These are phyloP conservation scores for Allium cepa DNA, from an alignment of 106 monocot genomes.

Conservation along the genomic window DNA sequence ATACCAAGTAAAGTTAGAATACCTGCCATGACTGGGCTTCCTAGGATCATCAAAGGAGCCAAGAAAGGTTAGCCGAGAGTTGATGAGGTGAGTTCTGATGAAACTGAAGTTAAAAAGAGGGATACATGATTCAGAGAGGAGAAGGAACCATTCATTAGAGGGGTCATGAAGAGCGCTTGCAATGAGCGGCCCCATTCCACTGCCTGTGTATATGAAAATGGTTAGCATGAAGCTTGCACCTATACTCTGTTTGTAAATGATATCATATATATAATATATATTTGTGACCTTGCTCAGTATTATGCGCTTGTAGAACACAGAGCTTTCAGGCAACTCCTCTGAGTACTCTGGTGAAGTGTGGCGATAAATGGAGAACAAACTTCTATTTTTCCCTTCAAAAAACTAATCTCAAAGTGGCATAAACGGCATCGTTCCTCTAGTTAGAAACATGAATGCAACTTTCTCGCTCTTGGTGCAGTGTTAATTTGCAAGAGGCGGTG, in stretches of 20 bases:
- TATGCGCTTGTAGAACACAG: constrained; percentile 4
- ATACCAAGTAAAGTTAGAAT: not conserved
- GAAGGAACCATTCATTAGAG: constrained; percentile 53
- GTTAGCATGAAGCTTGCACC: not conserved
- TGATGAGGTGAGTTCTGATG: too few species aligned
- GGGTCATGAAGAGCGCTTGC: constrained; percentile 54
- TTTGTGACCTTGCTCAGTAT: constrained; percentile 1
- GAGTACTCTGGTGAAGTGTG: constrained; percentile 4
- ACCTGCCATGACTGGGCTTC: too few species aligned
- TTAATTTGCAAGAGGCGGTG: not conserved
- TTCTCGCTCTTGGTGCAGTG: not conserved
- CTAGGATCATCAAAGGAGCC: too few species aligned
- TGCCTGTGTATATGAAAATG: constrained; percentile 10
- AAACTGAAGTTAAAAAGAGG: constrained; percentile 48
- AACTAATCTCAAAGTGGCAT: constrained; percentile 7
- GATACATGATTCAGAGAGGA: constrained; percentile 59
- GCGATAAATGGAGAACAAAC: constrained; percentile 1
- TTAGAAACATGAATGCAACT: constrained; percentile 7
- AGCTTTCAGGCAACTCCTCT: constrained; percentile 4
- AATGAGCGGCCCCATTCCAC: constrained; percentile 47
- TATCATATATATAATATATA: not conserved
- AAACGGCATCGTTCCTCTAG: constrained; percentile 4
- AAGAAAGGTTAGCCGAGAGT: too few species aligned
- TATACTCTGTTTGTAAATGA: not conserved
- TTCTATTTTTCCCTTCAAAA: constrained; percentile 4